Percentiles rank a stretch among this genome's conserved stretches.
Evolutionary conservation across 768 basidiomycete species (phyloP).

Genomic region (Galerina sulciceps): DNA sequence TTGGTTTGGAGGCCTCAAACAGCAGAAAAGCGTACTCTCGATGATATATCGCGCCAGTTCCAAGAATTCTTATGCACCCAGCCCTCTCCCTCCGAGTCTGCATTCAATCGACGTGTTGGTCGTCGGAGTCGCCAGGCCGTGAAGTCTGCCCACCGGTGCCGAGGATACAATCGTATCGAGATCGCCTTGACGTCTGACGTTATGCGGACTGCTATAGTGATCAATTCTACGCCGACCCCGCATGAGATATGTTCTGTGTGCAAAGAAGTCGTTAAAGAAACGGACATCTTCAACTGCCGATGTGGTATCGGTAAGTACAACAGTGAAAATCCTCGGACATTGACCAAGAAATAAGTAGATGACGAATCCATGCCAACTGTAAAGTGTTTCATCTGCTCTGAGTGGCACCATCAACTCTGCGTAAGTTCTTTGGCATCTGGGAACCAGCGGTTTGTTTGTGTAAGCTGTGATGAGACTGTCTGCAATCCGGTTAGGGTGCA

Average conservation of each 20-base stretch:
- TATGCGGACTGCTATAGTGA: slow-evolving; percentile 5
- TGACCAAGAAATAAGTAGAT: no score
- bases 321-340: no score
- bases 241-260: slow-evolving; percentile 11
- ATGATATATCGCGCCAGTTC: slow-evolving; percentile 8
- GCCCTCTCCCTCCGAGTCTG: neutral
- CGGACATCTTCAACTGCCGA: slow-evolving; percentile 6
- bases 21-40: neutral
- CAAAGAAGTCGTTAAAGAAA: slow-evolving; percentile 9
- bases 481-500: no score
- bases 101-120: neutral
- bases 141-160: slow-evolving; percentile 6
- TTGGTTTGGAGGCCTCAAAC: slow-evolving; percentile 7
- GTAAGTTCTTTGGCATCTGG: no score
- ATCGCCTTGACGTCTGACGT: slow-evolving; percentile 9
- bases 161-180: slow-evolving; percentile 8
- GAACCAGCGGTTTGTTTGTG: no score
- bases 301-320: slow-evolving; percentile 1
- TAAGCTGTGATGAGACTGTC: no score
- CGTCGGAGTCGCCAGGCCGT: neutral
- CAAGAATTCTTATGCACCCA: neutral
- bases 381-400: no score
- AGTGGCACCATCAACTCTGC: no score
- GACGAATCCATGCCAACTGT: no score
- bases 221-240: neutral